A percentile compares a stretch with the other conserved stretches of the same genome.
phyloP scores from a whole-genome alignment of 2,329 filamentous ascomycete species.

The Fusarium goolgardi region DNA sequence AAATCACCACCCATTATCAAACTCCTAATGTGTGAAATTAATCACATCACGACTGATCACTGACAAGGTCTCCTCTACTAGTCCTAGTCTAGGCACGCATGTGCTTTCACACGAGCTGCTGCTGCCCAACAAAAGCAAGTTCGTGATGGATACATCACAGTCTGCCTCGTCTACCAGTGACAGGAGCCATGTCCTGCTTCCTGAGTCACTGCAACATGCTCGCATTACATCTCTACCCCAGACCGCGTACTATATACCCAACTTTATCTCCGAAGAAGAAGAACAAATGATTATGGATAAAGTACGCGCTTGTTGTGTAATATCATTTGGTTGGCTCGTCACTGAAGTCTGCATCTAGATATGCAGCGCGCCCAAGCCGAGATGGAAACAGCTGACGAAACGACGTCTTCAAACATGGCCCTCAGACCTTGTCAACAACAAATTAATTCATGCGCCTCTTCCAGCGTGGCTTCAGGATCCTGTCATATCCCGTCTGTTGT shows the following conservation, averaged over 20 bases:
- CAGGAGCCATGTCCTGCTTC: conserved; percentile 51
- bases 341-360: conserved; percentile 56
- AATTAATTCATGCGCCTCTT: conserved; percentile 78
- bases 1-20: conserved; percentile 23
- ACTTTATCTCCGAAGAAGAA: conserved; percentile 84
- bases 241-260: conserved; percentile 83
- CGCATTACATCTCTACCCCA: conserved; percentile 68
- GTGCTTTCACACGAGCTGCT: background rate
- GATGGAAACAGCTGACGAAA: conserved; percentile 90
- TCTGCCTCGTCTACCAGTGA: conserved; percentile 2
- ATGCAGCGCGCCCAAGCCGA: conserved; percentile 73
- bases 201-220: conserved; percentile 62
- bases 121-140: background rate
- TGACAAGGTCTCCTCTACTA: background rate
- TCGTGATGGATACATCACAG: conserved; percentile 31
- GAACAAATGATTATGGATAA: conserved; percentile 77
- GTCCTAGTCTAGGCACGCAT: background rate
- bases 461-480: conserved; percentile 80
- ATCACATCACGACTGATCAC: conserved; percentile 15
- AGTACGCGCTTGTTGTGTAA: conserved; percentile 49
- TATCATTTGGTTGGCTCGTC: background rate
- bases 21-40: conserved; percentile 23
- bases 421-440: conserved; percentile 81
- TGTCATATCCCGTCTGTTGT: conserved; percentile 70
- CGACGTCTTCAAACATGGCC: conserved; percentile 93